Conservation (phyloP, 495 filamentous ascomycete genomes). For the Rhizodiscina lignyota region DNA sequence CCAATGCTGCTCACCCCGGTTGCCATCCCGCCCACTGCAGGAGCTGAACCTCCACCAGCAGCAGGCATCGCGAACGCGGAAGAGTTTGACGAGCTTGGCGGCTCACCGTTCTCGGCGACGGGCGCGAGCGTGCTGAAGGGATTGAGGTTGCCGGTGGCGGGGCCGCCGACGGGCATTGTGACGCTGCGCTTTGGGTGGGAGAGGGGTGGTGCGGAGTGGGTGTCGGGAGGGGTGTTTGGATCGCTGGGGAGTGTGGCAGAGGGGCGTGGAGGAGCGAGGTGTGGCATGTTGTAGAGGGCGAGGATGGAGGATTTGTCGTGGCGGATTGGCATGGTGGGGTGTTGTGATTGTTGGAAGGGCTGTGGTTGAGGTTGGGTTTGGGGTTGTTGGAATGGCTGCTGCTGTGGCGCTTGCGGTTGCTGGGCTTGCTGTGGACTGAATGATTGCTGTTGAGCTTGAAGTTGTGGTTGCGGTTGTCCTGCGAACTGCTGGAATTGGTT, state of each 20-base stretch:
- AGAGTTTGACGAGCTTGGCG: slow-evolving; percentile 9
- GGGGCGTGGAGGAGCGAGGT: slow-evolving; percentile 39
- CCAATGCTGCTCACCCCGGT: slow-evolving; percentile 1
- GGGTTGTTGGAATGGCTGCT: slow-evolving; percentile 6
- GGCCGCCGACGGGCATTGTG: slow-evolving; percentile 17
- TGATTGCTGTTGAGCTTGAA: slow-evolving; percentile 2
- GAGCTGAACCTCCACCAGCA: slow-evolving; percentile 1
- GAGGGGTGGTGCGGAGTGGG: slow-evolving; percentile 2
- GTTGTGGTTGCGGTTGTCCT: slow-evolving; percentile 5
- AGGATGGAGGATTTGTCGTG: slow-evolving; percentile 74
- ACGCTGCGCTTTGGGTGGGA: slow-evolving; percentile 12
- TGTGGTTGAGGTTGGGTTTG: slow-evolving; percentile 1
- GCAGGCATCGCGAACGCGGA: slow-evolving; percentile 11
- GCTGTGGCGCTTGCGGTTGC: slow-evolving; percentile 1
- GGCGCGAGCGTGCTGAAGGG: slow-evolving; percentile 13
- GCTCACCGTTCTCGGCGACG: slow-evolving; percentile 14
- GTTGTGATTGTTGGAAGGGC: slow-evolving; percentile 5
- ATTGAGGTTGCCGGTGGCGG: slow-evolving; percentile 15
- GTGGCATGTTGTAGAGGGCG: slow-evolving; percentile 67
- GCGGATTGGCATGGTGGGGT: slow-evolving; percentile 30
- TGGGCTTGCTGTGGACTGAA: background rate
- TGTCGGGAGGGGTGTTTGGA: slow-evolving; percentile 18
- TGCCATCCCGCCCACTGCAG: slow-evolving; percentile 1
- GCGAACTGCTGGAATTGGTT: slow-evolving; percentile 3
- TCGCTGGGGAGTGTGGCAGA: slow-evolving; percentile 2